Evolutionary conservation across 768 basidiomycete species (phyloP), one percentile per base, ranked within the genome.

Genomic region (Podaxis rugospora): DNA sequence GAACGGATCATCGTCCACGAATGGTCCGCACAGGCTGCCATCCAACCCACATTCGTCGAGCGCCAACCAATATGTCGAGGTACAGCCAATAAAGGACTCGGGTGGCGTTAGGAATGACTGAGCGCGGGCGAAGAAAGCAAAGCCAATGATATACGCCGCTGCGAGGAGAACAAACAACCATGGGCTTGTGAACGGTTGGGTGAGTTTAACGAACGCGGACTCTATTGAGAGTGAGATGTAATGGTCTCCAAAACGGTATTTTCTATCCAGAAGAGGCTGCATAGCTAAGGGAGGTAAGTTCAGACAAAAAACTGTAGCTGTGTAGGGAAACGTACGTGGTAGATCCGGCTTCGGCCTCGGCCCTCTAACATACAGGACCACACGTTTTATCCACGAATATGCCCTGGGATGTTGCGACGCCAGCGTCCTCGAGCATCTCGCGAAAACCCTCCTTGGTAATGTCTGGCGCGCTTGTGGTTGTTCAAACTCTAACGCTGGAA

Each of bases 1-100:
- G 67, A 88, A 84, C 6, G 81, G 78, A 23, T 59, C 36, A 3
- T 79, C 70, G 62, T 84, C 78, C 51, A 78, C 74, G 68, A 90
- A 89, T 0, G 90, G 90, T 13, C 73, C 76, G 70, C 92, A 95
- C 2, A 70, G 62, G 42, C 72, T 65, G 1, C 92, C 93, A 64
- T 93, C 73, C 32, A 93, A 74, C 21, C 92, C 92, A 65, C 92
- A 94, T 10, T 81, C 82, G 66, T 85, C 83, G 63, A 90, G 83
- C 23, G 81, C 75, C 2, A 76, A 63, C 89, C 90, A 93, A 68
- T 85, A 91, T 1, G 86, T 81, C 5, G 86, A 79, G 5, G 88
- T 89, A 67, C 90, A 92, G 39, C 76, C 81, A 55, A 88, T 78
- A 66, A 85, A 88, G 1, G 86, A 81, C 42, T 80, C 81, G 13